Evolutionary conservation across 306 rosid species (phyloP), one percentile per base, ranked within the genome.

Genomic region (Mimosa pudica): DNA sequence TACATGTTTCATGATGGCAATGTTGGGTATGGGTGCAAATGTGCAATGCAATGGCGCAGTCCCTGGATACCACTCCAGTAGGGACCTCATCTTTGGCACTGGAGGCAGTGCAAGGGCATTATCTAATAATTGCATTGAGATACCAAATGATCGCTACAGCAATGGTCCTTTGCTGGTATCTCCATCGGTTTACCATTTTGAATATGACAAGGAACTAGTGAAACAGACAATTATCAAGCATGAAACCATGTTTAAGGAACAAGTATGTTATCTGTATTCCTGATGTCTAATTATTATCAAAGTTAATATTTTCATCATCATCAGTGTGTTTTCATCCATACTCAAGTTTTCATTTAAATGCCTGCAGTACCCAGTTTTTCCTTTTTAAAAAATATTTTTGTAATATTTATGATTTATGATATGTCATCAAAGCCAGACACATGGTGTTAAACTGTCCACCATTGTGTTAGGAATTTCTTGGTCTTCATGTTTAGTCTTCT

Each of bases 221-320:
- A 90, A 89, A 82, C 92, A 84, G 87, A 89, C 83, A 35, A 88
- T 92, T 77, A 90, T 92, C 79, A 79, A 86, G 75, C 92, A 92
- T 35, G 97, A 92, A 62, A 82, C 87, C 78, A 74, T 87, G 42
- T 82, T 92, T 46, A 92, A 77, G 87, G 87, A 86, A 47, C 97
- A 92, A 88, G 97, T 89, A 89, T 73, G 83, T 76, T 66, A 7
- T 74, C 75, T 64, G 44, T 66, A 10, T 58, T 79, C 10, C 12
- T 71, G 58, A 58, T 76, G 69, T 78, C 78, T 47, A 11, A 42
- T 51, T 42, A 32, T 74, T 4, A 47, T 48, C 49, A n/a, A 7
- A 44, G 46, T 66, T 46, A n/a, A 67, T 8, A 67, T 61, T 41
- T 5, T 24, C 30, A 24, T 24, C 30, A 24, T 24, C 30, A 24